phyloP scores from a whole-genome alignment of 345 rosid species.

The Boechera retrofracta region DNA sequence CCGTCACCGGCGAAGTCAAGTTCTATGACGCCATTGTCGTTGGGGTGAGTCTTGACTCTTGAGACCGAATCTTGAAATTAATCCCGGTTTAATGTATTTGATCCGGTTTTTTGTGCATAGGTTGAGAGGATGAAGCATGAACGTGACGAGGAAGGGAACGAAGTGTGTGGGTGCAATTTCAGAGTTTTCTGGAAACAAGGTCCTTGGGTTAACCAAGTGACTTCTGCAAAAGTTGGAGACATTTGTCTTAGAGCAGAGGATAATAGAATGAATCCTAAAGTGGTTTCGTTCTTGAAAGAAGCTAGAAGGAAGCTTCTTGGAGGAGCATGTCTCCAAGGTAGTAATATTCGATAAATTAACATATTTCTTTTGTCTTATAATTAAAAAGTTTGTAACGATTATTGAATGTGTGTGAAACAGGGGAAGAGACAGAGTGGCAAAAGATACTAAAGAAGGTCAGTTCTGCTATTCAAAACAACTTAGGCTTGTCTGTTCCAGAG shows the following conservation, averaged over 20 bases:
- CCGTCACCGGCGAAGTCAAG: constrained; percentile 36
- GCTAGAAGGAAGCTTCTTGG: constrained; percentile 31
- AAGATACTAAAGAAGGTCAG: constrained; percentile 21
- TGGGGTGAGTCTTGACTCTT: constrained; percentile 16
- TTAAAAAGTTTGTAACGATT: background rate
- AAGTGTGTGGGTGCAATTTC: constrained; percentile 37
- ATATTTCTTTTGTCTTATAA: background rate
- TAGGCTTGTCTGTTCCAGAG: constrained; percentile 15
- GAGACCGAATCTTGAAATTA: background rate
- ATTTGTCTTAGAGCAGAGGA: constrained; percentile 34
- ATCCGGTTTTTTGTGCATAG: constrained; percentile 4
- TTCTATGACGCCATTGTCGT: constrained; percentile 39
- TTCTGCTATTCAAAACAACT: constrained; percentile 17
- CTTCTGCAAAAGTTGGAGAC: constrained; percentile 38
- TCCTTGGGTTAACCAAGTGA: constrained; percentile 15
- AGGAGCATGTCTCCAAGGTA: constrained; percentile 18
- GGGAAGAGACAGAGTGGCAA: constrained; percentile 41
- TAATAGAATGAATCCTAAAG: constrained; percentile 21
- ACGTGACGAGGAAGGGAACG: constrained; percentile 26
- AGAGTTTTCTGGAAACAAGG: constrained; percentile 38
- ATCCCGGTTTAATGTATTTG: background rate
- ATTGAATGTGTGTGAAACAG: constrained; percentile 34
- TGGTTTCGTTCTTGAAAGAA: constrained; percentile 37
- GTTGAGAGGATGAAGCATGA: constrained; percentile 35
- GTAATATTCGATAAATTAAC: background rate